A percentile compares a stretch with the other conserved stretches of the same genome.
Evolutionary conservation across 257 asterid genomes (phyloP).

Genomic region (Solanum paucissectum): DNA sequence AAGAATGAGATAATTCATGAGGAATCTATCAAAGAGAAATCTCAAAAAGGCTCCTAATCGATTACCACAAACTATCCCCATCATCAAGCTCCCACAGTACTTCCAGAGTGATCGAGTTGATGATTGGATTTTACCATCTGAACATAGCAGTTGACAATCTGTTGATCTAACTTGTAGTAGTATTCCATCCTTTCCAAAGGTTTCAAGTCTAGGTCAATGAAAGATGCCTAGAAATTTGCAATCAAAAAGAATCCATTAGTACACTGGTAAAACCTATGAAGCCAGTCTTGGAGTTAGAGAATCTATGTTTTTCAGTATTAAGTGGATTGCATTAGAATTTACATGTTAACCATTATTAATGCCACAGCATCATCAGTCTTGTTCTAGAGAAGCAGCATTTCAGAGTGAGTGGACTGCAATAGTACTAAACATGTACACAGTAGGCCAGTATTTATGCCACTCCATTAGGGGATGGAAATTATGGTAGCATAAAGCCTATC

Average conservation of each 20-base stretch:
- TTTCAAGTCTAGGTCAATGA: conserved; percentile 90
- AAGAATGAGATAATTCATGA: not conserved
- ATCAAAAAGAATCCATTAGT: not conserved
- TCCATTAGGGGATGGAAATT: not conserved
- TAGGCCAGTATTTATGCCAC: not conserved
- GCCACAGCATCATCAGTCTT: not conserved
- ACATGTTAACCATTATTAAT: not conserved
- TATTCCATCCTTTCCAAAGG: conserved; percentile 70
- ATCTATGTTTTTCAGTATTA: not conserved
- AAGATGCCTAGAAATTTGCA: conserved; percentile 41
- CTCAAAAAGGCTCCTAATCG: not conserved
- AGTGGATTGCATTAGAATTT: not conserved
- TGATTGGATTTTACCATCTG: conserved; percentile 30
- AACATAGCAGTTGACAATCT: conserved; percentile 47
- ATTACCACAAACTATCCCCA: not conserved
- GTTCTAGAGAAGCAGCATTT: not conserved
- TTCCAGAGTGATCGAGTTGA: not conserved
- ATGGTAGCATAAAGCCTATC: not conserved
- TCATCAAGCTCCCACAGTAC: not conserved
- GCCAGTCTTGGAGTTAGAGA: not conserved
- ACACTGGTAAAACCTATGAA: not conserved
- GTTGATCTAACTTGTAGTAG: conserved; percentile 75
- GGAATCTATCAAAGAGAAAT: not conserved
- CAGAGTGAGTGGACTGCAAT: not conserved
- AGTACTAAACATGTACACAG: not conserved